Percentiles rank a stretch among this genome's conserved stretches.
phyloP scores from a whole-genome alignment of 768 basidiomycete genomes.

The Strobilomyces dryophilus region DNA sequence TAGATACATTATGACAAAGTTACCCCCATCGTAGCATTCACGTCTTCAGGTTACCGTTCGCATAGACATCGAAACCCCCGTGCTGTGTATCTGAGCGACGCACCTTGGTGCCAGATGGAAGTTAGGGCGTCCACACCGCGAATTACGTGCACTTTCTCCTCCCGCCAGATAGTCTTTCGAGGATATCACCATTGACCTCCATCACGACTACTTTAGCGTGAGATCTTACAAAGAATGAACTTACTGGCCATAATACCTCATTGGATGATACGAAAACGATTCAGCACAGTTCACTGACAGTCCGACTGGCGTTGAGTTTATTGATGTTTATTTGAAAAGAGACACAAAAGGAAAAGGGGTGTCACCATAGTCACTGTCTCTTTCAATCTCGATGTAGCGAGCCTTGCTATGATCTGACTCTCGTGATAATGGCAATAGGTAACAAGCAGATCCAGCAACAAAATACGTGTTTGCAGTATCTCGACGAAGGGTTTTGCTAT shows the following conservation, averaged over 20 bases:
- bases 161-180: constrained; percentile 31
- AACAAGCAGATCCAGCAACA: neutral
- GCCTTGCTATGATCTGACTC: too few species aligned
- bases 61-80: neutral
- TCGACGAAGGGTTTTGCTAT: too few species aligned
- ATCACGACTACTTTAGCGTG: too few species aligned
- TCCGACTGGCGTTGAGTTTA: neutral
- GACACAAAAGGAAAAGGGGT: neutral
- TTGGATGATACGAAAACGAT: neutral
- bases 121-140: constrained; percentile 36
- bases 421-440: too few species aligned
- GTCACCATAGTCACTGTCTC: too few species aligned
- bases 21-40: neutral
- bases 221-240: too few species aligned
- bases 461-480: neutral
- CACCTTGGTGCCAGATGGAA: constrained; percentile 45
- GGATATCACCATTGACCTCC: too few species aligned
- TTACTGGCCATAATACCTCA: too few species aligned
- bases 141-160: too few species aligned
- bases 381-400: neutral
- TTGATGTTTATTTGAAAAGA: neutral
- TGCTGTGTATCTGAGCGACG: neutral
- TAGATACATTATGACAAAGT: neutral
- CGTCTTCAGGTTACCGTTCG: constrained; percentile 28
- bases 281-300: too few species aligned